Evolutionary conservation across 306 rosid species (phyloP).

Genomic region (Rubus parviflorus): DNA sequence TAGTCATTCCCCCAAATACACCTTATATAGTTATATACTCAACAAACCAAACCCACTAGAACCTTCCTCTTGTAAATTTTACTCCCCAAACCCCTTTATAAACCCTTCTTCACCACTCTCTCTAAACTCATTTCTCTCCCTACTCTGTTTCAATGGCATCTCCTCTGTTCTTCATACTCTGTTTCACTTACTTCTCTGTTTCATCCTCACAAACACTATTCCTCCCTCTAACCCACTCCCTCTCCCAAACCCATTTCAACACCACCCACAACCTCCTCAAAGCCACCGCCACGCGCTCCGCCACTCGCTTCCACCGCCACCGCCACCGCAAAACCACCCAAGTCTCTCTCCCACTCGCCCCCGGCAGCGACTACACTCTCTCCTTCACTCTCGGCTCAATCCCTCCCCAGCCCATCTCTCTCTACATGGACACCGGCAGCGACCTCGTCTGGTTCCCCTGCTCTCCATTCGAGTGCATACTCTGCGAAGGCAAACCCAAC

Average conservation of each 20-base stretch:
- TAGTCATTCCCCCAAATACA: neutral
- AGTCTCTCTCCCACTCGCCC: conserved; percentile 77
- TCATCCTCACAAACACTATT: conserved; percentile 38
- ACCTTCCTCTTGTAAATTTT: conserved; percentile 15
- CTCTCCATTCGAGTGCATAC: conserved; percentile 82
- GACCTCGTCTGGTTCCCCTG: conserved; percentile 98
- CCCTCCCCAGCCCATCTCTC: conserved; percentile 61
- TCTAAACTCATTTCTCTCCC: neutral
- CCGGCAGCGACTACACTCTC: conserved; percentile 87
- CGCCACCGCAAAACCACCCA: conserved; percentile 34
- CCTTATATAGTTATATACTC: neutral
- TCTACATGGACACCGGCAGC: conserved; percentile 96
- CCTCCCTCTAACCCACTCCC: conserved; percentile 61
- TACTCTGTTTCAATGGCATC: conserved; percentile 44
- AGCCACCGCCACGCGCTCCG: conserved; percentile 61
- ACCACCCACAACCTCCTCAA: conserved; percentile 75
- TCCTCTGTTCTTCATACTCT: conserved; percentile 45
- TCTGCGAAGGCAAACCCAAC: conserved; percentile 78
- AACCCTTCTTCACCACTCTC: neutral
- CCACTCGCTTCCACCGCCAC: conserved; percentile 55
- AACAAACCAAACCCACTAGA: conserved; percentile 8
- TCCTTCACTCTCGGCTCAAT: conserved; percentile 55
- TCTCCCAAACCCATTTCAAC: conserved; percentile 62
- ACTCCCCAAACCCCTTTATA: conserved; percentile 10
- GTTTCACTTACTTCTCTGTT: conserved; percentile 30